Evolutionary conservation across 2,329 filamentous ascomycete genomes (phyloP), one percentile per base, ranked within the genome.

Genomic region (Hymenoscyphus repandus): DNA sequence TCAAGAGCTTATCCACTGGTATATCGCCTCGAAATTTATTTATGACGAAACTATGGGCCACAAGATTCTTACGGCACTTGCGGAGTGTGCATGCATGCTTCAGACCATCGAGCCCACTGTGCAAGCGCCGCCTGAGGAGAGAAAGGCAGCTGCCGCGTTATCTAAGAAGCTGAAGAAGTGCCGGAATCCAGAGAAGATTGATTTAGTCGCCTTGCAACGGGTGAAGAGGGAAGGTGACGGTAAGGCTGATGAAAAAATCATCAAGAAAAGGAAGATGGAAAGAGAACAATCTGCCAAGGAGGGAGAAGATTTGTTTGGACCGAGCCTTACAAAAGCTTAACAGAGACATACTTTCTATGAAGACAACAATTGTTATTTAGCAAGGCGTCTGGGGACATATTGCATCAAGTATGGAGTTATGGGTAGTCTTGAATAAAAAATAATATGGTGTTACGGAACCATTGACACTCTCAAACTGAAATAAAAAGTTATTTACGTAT

Each of bases 141-240:
- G 64, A 47, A 72, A 74, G 46, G 68, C 77, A 20, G 74, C 82
- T 58, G 79, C 79, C 38, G 76, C 77, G 0, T 68, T 89, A 11
- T 76, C 82, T 13, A 82, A 78, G 68, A 90, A 89, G 65, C 72
- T 91, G n/a, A 81, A 79, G 53, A 80, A 77, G 59, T 91, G 87
- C 59, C 75, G 83, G 51, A 87, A 92, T 61, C 86, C 87, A 0
- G 84, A 88, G 59, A 81, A 87, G 50, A 80, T 78, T 39, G 85
- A 91, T 66, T 68, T 91, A 3, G 82, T 90, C 15, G 82, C 82
- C 43, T 70, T 87, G 38, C 62, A 64, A 45, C 77, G 78, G 56
- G 79, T 81, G 17, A 77, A 84, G 60, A 80, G 80, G 43, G 78
- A 83, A 10, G 57, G 69, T 15, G 64, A 71, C 48, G 56, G 55